phyloP scores from a whole-genome alignment of 352 stramenopile genomes.

The Phytophthora europaea region DNA sequence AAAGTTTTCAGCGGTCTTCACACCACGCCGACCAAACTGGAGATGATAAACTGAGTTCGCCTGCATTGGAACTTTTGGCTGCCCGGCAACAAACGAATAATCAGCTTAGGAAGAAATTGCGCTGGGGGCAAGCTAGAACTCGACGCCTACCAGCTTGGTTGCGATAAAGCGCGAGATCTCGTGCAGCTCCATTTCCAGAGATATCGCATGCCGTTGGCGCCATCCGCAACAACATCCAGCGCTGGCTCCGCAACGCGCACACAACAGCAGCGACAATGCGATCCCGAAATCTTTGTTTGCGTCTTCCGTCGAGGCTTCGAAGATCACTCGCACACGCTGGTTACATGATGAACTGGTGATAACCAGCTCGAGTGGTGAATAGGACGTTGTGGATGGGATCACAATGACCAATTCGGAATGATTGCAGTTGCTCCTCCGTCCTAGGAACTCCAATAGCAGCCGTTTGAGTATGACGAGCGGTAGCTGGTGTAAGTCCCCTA shows the following conservation, averaged over 20 bases:
- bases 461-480: constrained; percentile 47
- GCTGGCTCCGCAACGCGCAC: constrained; percentile 36
- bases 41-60: constrained; percentile 16
- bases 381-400: constrained; percentile 10
- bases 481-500: constrained; percentile 28
- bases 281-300: not conserved
- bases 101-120: not conserved
- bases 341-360: constrained; percentile 5
- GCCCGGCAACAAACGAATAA: no score
- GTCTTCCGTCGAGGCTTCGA: constrained; percentile 12
- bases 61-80: constrained; percentile 12
- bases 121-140: not conserved
- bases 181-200: constrained; percentile 31
- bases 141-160: constrained; percentile 30
- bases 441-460: constrained; percentile 33
- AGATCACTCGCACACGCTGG: constrained; percentile 25
- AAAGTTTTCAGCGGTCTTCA: constrained; percentile 19
- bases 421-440: constrained; percentile 1
- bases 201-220: constrained; percentile 34
- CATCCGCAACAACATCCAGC: constrained; percentile 32
- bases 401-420: constrained; percentile 14
- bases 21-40: constrained; percentile 1
- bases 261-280: constrained; percentile 25
- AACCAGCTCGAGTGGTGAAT: constrained; percentile 9
- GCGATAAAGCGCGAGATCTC: constrained; percentile 44